Base-by-base conservation (phyloP, 1,284 basidiomycete species). In the Porodaedalea pini region DNA sequence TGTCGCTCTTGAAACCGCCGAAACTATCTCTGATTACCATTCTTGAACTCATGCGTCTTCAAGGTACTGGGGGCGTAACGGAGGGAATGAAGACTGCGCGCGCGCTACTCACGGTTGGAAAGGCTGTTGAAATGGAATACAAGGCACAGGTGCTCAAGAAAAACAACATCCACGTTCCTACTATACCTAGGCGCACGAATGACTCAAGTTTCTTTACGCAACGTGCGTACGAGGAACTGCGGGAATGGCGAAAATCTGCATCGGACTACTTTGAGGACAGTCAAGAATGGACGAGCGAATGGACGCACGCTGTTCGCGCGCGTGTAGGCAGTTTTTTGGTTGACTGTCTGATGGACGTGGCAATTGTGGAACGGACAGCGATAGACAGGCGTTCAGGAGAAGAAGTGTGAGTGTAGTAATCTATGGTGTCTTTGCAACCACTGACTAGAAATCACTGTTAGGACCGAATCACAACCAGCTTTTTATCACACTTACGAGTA, bases 401-500 rank as follows among this genome's bases (percentile, higher is more conserved):
- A 62, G 62, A 69, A 50, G 59, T 88, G 82, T 90, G 63, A 62
- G 85, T 77, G 2, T 27, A 31, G 19, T 56, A 55, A 36, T 51
- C 31, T 41, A 5, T 47, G 27, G 52, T 31, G n/a, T 10, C 17
- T 15, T 15, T 0, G 40, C 15, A 29, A 49, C 51, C 61, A 34
- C 39, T 54, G 19, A 36, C 27, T 54, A 47, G 19, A 17, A 59
- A 15, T 23, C 13, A 31, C 3, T 25, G 45, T 13, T 64, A 91
- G 88, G 31, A 74, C 79, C 40, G 94, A 98, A 72, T 75, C 79
- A 15, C 96, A 98, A 65, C 91, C 92, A 0, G 96, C 95, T 0
- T 96, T 99, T 73, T 88, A 85, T 61, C 93, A 98, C 68, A 80
- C 85, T 2, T 98, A 98, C 69, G 95, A 98, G 72, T 98, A 97